Percentiles rank a stretch among this genome's conserved stretches.
phyloP scores from a whole-genome alignment of 2,329 filamentous ascomycete genomes.

The Fonsecaea monophora region DNA sequence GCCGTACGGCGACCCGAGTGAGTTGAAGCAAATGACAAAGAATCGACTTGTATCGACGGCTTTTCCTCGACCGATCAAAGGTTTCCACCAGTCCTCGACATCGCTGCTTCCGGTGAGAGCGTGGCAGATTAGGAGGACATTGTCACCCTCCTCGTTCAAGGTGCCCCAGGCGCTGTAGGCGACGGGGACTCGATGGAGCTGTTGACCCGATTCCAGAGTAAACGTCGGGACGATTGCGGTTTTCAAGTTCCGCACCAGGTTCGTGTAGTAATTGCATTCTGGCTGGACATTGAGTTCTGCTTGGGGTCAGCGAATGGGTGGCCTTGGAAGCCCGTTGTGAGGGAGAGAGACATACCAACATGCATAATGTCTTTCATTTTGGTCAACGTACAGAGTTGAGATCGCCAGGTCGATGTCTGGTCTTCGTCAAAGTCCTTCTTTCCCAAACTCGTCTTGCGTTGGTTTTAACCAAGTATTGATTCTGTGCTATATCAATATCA shows the following conservation, averaged over 20 bases:
- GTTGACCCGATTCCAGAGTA: constrained; percentile 89
- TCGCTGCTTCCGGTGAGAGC: constrained; percentile 62
- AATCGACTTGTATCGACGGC: constrained; percentile 61
- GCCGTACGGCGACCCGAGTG: constrained; percentile 61
- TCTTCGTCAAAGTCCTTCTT: background rate
- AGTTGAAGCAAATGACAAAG: constrained; percentile 61
- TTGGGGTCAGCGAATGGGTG: background rate
- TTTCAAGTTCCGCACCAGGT: constrained; percentile 84
- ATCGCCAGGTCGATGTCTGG: background rate
- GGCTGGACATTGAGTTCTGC: constrained; percentile 10
- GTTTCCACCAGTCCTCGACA: constrained; percentile 63
- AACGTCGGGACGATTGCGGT: constrained; percentile 87
- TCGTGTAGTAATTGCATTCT: constrained; percentile 76
- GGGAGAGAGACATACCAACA: background rate
- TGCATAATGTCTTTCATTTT: background rate
- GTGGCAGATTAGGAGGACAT: constrained; percentile 67
- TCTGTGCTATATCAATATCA: constrained; percentile 5
- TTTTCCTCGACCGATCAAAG: constrained; percentile 57
- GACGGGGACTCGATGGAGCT: constrained; percentile 73
- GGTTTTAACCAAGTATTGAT: background rate
- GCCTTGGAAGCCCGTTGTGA: background rate
- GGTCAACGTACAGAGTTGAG: background rate
- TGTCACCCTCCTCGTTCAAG: constrained; percentile 62
- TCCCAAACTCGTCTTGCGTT: background rate
- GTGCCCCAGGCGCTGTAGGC: constrained; percentile 68